Percentiles rank a stretch among this genome's conserved stretches.
Evolutionary conservation across 805 yeast species (phyloP).

Genomic region (Cyberlindnera samutprakarnensis): DNA sequence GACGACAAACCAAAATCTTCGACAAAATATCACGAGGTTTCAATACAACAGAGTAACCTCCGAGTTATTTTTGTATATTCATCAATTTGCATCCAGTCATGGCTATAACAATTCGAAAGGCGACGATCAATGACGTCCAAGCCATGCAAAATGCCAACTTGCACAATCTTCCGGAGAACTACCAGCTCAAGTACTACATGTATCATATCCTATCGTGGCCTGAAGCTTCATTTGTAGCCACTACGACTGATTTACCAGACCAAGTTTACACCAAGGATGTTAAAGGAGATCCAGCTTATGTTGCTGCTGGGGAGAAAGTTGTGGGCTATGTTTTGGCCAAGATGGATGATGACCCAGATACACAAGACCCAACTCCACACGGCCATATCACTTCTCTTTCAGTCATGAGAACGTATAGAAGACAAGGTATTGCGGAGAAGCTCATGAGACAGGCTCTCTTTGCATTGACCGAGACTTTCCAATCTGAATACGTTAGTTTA

Average conservation of each 20-base stretch:
- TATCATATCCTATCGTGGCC: constrained; percentile 97
- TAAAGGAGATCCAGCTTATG: constrained; percentile 59
- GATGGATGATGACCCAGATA: constrained; percentile 90
- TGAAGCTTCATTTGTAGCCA: constrained; percentile 92
- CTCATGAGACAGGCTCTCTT: constrained; percentile 79
- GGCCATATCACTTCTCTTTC: constrained; percentile 94
- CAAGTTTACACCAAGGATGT: constrained; percentile 16
- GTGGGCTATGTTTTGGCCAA: constrained; percentile 97
- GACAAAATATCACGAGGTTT: no score
- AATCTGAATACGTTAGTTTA: constrained; percentile 76
- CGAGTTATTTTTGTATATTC: no score
- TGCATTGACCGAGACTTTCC: constrained; percentile 73
- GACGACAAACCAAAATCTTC: no score
- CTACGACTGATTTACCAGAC: constrained; percentile 34
- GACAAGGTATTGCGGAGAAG: constrained; percentile 92
- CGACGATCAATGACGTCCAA: constrained; percentile 78
- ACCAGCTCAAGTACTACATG: constrained; percentile 84
- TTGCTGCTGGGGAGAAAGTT: constrained; percentile 62
- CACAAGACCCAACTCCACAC: constrained; percentile 61
- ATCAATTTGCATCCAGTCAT: no score
- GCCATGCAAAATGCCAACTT: constrained; percentile 95
- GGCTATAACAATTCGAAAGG: constrained; percentile 86
- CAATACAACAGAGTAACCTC: no score
- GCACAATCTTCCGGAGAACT: constrained; percentile 91
- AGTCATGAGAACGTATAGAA: constrained; percentile 91